phyloP scores from a whole-genome alignment of 225 moss, liverwort and hornwort genomes.

The Neckera pumila region DNA sequence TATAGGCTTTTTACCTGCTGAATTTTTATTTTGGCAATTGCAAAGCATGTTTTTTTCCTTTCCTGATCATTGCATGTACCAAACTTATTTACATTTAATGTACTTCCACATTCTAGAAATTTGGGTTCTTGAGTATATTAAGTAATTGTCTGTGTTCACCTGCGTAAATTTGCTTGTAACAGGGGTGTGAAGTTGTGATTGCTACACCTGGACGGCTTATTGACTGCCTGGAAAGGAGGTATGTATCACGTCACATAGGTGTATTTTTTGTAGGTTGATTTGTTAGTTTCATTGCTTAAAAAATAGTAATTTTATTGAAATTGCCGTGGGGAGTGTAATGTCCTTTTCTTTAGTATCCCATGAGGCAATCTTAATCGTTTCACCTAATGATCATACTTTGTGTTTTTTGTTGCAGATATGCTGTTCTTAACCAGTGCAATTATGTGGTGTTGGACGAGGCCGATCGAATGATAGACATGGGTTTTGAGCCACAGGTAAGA shows the following conservation, averaged over 20 bases:
- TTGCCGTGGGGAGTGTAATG: background rate
- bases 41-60: background rate
- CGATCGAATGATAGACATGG: conserved; percentile 99
- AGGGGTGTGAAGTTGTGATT: conserved; percentile 98
- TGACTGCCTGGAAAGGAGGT: conserved; percentile 95
- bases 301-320: background rate
- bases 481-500: conserved; percentile 91
- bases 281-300: background rate
- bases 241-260: background rate
- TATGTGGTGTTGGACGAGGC: conserved; percentile 97
- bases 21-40: background rate
- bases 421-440: conserved; percentile 97
- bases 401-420: conserved; percentile 51
- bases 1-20: background rate
- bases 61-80: background rate
- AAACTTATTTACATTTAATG: background rate
- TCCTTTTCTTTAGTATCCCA: background rate
- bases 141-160: background rate
- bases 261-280: background rate
- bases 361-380: background rate
- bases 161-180: background rate
- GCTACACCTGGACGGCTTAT: conserved; percentile 96
- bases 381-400: background rate
- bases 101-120: background rate
- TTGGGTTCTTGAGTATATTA: background rate